A percentile compares a stretch with the other conserved stretches of the same genome.
phyloP scores from a whole-genome alignment of 169 alveolate genomes.

The Blepharisma undulans region DNA sequence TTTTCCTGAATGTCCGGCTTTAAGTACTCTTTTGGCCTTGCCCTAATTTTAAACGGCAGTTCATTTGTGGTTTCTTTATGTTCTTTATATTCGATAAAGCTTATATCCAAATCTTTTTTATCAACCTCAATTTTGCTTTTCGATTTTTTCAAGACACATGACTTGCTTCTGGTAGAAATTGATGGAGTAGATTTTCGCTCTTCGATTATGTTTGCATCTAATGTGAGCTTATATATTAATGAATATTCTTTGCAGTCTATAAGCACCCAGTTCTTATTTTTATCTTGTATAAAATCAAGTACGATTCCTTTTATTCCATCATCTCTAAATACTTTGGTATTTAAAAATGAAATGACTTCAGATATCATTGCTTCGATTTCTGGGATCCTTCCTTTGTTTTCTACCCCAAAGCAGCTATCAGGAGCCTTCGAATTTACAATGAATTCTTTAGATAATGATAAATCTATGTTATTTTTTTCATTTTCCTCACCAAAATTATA shows the following conservation, averaged over 20 bases:
- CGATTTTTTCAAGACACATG: neutral
- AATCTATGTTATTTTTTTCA: neutral
- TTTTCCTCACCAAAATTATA: neutral
- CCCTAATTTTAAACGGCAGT: neutral
- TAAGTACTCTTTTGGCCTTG: neutral
- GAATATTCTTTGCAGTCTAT: neutral
- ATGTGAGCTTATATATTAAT: neutral
- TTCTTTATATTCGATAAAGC: neutral
- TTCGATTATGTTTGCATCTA: neutral
- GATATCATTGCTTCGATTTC: neutral
- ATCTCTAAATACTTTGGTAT: neutral
- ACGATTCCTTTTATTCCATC: neutral
- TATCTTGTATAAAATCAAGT: neutral
- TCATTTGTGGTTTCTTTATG: neutral
- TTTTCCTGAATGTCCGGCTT: neutral
- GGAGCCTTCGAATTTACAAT: neutral
- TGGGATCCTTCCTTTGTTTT: neutral
- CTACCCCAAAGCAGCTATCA: neutral
- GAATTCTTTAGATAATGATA: neutral
- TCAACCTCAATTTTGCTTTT: neutral
- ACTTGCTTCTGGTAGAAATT: neutral
- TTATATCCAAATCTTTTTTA: neutral
- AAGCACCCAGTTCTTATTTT: neutral
- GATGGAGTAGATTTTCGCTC: neutral
- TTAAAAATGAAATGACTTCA: neutral